A percentile compares a stretch with the other conserved stretches of the same genome.
phyloP scores from a whole-genome alignment of 305 asterid genomes.

The Fraxinus paxiana region DNA sequence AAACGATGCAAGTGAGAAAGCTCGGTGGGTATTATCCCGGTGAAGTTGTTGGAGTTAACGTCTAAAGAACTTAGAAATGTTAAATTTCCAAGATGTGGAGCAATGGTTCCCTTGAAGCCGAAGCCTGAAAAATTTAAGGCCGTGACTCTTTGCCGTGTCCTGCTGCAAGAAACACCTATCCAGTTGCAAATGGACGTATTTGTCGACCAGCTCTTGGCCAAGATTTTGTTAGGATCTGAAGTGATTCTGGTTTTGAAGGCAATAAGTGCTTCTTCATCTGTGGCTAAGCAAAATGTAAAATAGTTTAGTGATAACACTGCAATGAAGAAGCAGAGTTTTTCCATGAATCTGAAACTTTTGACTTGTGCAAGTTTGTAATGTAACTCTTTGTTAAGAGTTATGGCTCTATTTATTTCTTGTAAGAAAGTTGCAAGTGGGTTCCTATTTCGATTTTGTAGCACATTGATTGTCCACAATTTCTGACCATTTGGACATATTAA shows the following conservation, averaged over 20 bases:
- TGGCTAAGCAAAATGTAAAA: neutral
- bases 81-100: neutral
- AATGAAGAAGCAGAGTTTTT: neutral
- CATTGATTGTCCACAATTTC: neutral
- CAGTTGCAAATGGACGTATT: slow-evolving; percentile 21
- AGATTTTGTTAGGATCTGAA: slow-evolving; percentile 20
- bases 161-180: slow-evolving; percentile 27
- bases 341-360: neutral
- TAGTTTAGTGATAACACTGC: neutral
- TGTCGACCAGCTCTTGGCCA: slow-evolving; percentile 24
- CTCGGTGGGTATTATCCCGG: neutral
- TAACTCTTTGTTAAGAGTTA: neutral
- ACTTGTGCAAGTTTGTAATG: neutral
- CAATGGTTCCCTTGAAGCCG: slow-evolving; percentile 21
- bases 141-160: neutral
- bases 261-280: slow-evolving; percentile 20
- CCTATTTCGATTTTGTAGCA: neutral
- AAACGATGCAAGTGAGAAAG: neutral
- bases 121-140: slow-evolving; percentile 16
- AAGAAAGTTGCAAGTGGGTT: neutral
- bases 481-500: neutral
- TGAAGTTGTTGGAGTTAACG: slow-evolving; percentile 19
- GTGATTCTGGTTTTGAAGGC: slow-evolving; percentile 18
- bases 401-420: neutral
- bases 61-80: slow-evolving; percentile 10